A percentile compares a stretch with the other conserved stretches of the same genome.
Conservation (phyloP, 2,329 filamentous ascomycete species). For the Colletotrichum spaethianum region DNA sequence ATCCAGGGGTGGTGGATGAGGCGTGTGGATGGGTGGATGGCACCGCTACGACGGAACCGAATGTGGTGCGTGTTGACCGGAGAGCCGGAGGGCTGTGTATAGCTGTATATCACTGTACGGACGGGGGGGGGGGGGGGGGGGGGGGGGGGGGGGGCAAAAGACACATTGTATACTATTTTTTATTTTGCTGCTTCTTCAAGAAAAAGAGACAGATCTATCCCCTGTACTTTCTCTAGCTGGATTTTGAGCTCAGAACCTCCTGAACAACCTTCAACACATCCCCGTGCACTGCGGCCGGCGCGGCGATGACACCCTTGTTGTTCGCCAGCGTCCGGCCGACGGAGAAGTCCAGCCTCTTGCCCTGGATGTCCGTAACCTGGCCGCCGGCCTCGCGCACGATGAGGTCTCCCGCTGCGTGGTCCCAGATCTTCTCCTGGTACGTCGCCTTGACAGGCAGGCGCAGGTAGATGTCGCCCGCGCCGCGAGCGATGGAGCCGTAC, state of each 20-base stretch:
- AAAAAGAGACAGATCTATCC: neutral
- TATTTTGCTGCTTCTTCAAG: neutral
- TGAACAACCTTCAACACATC: slow-evolving; percentile 87
- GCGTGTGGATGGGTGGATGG: neutral
- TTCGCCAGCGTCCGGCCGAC: slow-evolving; percentile 86
- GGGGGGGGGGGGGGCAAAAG: slow-evolving; percentile 12
- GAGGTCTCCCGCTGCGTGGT: slow-evolving; percentile 94
- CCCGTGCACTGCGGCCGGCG: slow-evolving; percentile 81
- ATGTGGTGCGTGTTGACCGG: neutral
- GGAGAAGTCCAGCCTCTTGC: slow-evolving; percentile 88
- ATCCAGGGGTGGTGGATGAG: slow-evolving; percentile 5
- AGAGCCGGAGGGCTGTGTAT: slow-evolving; percentile 38
- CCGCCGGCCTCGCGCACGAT: slow-evolving; percentile 96
- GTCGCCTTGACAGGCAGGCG: slow-evolving; percentile 86
- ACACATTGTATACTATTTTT: slow-evolving; percentile 34
- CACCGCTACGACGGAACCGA: neutral
- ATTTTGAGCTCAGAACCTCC: slow-evolving; percentile 72
- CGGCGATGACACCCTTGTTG: slow-evolving; percentile 96
- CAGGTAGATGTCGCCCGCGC: slow-evolving; percentile 94
- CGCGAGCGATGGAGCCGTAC: slow-evolving; percentile 94
- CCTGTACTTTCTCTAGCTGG: slow-evolving; percentile 18
- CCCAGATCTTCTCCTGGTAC: slow-evolving; percentile 99
- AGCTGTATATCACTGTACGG: slow-evolving; percentile 41
- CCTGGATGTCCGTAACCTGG: slow-evolving; percentile 89
- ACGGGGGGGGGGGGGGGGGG: neutral